Evolutionary conservation across 2,329 filamentous ascomycete species (phyloP).

Genomic region (Aspergillus sp.): DNA sequence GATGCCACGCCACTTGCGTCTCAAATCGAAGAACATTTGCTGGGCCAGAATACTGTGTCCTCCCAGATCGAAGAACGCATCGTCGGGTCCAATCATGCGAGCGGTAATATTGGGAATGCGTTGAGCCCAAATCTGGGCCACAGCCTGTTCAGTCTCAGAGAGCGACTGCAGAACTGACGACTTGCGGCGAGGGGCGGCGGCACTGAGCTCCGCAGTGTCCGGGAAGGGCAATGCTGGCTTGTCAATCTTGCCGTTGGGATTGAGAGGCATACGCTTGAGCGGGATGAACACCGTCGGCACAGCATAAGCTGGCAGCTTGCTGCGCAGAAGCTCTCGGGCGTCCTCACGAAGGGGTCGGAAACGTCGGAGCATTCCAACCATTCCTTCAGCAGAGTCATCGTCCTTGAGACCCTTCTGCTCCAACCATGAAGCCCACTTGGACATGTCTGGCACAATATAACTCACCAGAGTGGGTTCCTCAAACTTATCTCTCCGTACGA

Average conservation of each 20-base stretch:
- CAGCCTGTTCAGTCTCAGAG: slow-evolving; percentile 59
- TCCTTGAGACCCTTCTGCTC: slow-evolving; percentile 54
- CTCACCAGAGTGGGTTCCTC: slow-evolving; percentile 85
- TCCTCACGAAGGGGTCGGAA: slow-evolving; percentile 61
- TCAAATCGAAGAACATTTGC: slow-evolving; percentile 71
- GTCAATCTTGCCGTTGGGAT: slow-evolving; percentile 83
- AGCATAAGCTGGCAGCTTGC: slow-evolving; percentile 69
- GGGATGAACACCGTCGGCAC: slow-evolving; percentile 73
- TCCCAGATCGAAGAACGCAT: slow-evolving; percentile 73
- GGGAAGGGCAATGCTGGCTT: slow-evolving; percentile 77
- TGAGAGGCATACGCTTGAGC: slow-evolving; percentile 71
- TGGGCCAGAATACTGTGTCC: slow-evolving; percentile 80
- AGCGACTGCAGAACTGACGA: slow-evolving; percentile 48
- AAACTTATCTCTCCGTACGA: slow-evolving; percentile 78
- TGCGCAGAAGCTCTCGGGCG: slow-evolving; percentile 66
- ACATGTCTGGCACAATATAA: slow-evolving; percentile 82
- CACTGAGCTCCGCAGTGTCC: slow-evolving; percentile 65
- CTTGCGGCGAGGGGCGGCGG: slow-evolving; percentile 51
- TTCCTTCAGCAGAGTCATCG: slow-evolving; percentile 46
- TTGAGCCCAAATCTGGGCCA: slow-evolving; percentile 73
- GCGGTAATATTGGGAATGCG: slow-evolving; percentile 66
- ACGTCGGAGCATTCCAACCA: slow-evolving; percentile 56
- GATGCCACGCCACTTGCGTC: slow-evolving; percentile 58
- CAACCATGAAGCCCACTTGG: slow-evolving; percentile 70
- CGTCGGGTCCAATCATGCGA: slow-evolving; percentile 62